Percentiles rank a stretch among this genome's conserved stretches.
These are phyloP conservation scores for Trichoderma sp. DNA, from an alignment of 2,329 filamentous ascomycete species.

Conservation along the genomic window DNA sequence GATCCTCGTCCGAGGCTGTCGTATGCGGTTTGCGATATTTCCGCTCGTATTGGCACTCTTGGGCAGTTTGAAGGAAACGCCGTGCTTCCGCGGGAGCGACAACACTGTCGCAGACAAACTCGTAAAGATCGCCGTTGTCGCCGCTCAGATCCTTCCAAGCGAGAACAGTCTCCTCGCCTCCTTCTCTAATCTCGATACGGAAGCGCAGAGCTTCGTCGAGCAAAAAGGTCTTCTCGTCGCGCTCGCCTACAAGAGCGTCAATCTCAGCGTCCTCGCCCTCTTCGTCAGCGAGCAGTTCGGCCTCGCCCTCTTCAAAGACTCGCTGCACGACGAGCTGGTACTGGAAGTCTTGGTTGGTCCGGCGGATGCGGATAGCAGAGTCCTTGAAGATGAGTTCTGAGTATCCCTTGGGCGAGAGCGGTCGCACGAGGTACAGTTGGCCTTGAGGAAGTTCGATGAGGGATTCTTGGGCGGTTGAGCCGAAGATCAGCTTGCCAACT, in stretches of 20 bases:
- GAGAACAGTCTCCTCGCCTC: constrained; percentile 81
- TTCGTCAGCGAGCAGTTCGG: constrained; percentile 86
- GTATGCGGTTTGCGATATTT: constrained; percentile 84
- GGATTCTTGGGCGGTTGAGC: constrained; percentile 82
- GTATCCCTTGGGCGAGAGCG: constrained; percentile 93
- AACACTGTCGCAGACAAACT: constrained; percentile 89
- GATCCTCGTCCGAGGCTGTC: constrained; percentile 78
- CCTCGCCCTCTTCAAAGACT: constrained; percentile 96
- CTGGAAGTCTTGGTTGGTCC: constrained; percentile 92
- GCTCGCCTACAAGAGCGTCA: constrained; percentile 75
- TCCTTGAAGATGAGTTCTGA: constrained; percentile 99
- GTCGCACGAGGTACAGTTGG: constrained; percentile 95
- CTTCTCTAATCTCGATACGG: constrained; percentile 78
- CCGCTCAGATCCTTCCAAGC: constrained; percentile 96
- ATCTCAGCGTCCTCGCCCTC: constrained; percentile 79
- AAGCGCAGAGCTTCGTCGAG: constrained; percentile 92
- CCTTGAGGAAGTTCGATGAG: constrained; percentile 94
- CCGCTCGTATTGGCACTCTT: constrained; percentile 96
- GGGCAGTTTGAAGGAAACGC: constrained; percentile 79
- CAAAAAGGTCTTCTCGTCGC: constrained; percentile 96
- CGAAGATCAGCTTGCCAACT: constrained; percentile 95
- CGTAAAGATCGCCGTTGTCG: constrained; percentile 92
- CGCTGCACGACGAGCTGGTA: constrained; percentile 97
- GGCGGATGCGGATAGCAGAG: constrained; percentile 86
- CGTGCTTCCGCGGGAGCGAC: constrained; percentile 71